Conservation (phyloP, 371 early-diverging fungal genomes). For the Nematocida displodere region DNA sequence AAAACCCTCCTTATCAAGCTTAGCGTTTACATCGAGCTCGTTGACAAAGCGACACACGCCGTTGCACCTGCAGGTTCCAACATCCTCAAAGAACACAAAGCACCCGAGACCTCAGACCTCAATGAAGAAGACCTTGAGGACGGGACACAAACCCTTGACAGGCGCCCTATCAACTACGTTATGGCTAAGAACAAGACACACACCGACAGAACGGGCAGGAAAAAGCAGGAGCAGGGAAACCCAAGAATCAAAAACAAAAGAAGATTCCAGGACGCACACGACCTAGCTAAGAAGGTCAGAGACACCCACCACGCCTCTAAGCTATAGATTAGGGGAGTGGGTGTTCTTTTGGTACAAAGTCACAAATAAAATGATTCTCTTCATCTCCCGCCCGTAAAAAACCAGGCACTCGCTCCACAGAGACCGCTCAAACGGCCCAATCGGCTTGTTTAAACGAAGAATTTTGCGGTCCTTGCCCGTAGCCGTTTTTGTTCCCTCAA, state of each 20-base stretch:
- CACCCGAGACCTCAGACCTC: background rate
- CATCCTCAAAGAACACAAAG: conserved; percentile 19
- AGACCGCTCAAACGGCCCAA: conserved; percentile 42
- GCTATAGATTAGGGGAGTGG: conserved; percentile 17
- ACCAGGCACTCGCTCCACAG: conserved; percentile 46
- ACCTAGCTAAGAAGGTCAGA: conserved; percentile 30
- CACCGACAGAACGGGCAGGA: background rate
- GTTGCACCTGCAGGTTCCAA: background rate
- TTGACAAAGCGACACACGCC: conserved; percentile 35
- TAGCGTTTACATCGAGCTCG: conserved; percentile 40
- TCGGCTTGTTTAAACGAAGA: background rate
- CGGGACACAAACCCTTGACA: background rate
- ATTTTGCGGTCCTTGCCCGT: conserved; percentile 24
- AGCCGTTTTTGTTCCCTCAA: background rate
- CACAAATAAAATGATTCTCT: conserved; percentile 23
- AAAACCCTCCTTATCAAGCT: conserved; percentile 40
- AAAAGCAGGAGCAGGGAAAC: conserved; percentile 15
- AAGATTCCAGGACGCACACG: conserved; percentile 41
- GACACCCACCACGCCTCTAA: background rate
- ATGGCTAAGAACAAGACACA: conserved; percentile 38
- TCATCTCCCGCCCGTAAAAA: conserved; percentile 15
- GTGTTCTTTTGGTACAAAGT: background rate
- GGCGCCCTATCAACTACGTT: conserved; percentile 27
- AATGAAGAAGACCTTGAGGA: background rate
- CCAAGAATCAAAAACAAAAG: conserved; percentile 49